Conservation (phyloP, 2,329 filamentous ascomycete genomes). For the Exophiala lecanii-corni region DNA sequence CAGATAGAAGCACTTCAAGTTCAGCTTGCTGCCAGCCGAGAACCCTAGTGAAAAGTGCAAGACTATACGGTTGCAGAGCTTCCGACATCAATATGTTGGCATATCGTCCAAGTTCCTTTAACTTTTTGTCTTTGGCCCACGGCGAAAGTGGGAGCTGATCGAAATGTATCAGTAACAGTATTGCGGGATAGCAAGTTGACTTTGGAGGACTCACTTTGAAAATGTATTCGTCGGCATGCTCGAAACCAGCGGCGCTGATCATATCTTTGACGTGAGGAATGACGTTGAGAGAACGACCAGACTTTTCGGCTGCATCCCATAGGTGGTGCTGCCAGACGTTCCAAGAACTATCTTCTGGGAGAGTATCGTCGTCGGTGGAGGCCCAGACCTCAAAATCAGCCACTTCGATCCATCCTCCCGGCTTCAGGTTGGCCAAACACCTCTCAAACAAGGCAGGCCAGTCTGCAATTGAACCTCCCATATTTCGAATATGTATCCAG, state of each 20-base stretch:
- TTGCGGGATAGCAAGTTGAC: no score
- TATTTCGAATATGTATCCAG: slow-evolving; percentile 36
- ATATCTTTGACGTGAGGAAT: slow-evolving; percentile 19
- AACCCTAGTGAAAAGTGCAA: slow-evolving; percentile 37
- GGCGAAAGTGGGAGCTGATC: slow-evolving; percentile 27
- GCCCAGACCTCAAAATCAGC: slow-evolving; percentile 31
- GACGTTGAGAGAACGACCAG: slow-evolving; percentile 19
- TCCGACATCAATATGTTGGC: slow-evolving; percentile 30
- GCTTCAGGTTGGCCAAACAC: slow-evolving; percentile 27
- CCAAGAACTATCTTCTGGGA: slow-evolving; percentile 21
- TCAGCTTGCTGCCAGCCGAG: slow-evolving; percentile 33
- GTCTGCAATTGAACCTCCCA: slow-evolving; percentile 35
- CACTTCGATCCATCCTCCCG: slow-evolving; percentile 31
- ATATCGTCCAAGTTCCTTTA: slow-evolving; percentile 29
- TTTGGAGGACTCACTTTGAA: slow-evolving; percentile 28
- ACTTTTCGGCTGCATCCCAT: slow-evolving; percentile 11
- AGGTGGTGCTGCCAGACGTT: slow-evolving; percentile 19
- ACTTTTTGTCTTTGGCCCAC: slow-evolving; percentile 29
- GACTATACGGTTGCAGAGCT: slow-evolving; percentile 35
- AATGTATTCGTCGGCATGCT: slow-evolving; percentile 24
- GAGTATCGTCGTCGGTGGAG: slow-evolving; percentile 29
- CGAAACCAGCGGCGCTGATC: slow-evolving; percentile 27
- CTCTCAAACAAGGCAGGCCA: slow-evolving; percentile 29
- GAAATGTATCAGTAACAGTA: no score
- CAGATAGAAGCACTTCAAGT: slow-evolving; percentile 35